These are phyloP conservation scores for Ceratobasidium sp. DNA, from an alignment of 1,284 basidiomycete species.

Conservation along the genomic window DNA sequence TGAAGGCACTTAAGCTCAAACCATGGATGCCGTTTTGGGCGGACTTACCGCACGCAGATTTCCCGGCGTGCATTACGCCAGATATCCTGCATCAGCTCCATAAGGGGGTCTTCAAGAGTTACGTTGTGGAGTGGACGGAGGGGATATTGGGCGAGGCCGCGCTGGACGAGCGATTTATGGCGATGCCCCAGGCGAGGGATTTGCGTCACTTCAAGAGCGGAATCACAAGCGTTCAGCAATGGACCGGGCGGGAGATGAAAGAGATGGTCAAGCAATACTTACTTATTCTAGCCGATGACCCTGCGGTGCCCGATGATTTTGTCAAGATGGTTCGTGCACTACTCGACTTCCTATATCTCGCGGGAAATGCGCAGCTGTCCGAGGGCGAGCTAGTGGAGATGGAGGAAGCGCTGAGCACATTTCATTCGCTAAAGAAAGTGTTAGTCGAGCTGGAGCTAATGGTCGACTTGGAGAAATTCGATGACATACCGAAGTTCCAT, in stretches of 20 bases:
- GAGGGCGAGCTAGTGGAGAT: slow-evolving; percentile 3
- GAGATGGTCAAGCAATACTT: slow-evolving; percentile 44
- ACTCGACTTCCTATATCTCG: slow-evolving; percentile 18
- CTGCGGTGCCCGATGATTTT: neutral
- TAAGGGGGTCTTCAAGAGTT: slow-evolving; percentile 55
- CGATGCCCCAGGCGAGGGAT: slow-evolving; percentile 33
- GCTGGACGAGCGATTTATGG: slow-evolving; percentile 44
- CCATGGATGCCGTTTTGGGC: slow-evolving; percentile 54
- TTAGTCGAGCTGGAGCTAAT: neutral
- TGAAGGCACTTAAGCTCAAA: too few species aligned
- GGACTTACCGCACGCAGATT: slow-evolving; percentile 51
- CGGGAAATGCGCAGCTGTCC: neutral
- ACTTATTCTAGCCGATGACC: slow-evolving; percentile 48
- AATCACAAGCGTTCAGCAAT: slow-evolving; percentile 32
- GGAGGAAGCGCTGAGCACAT: slow-evolving; percentile 7
- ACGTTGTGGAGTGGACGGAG: slow-evolving; percentile 50
- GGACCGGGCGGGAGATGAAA: slow-evolving; percentile 45
- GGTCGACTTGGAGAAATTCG: slow-evolving; percentile 7
- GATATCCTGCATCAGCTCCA: slow-evolving; percentile 57
- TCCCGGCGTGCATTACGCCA: slow-evolving; percentile 52
- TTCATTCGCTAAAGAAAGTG: slow-evolving; percentile 7
- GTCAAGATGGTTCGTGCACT: slow-evolving; percentile 20
- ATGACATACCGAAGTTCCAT: slow-evolving; percentile 29
- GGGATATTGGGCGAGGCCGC: slow-evolving; percentile 28
- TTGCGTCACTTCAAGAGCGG: slow-evolving; percentile 44